These are phyloP conservation scores for Neurospora africana DNA, from an alignment of 495 filamentous ascomycete species.

Conservation along the genomic window DNA sequence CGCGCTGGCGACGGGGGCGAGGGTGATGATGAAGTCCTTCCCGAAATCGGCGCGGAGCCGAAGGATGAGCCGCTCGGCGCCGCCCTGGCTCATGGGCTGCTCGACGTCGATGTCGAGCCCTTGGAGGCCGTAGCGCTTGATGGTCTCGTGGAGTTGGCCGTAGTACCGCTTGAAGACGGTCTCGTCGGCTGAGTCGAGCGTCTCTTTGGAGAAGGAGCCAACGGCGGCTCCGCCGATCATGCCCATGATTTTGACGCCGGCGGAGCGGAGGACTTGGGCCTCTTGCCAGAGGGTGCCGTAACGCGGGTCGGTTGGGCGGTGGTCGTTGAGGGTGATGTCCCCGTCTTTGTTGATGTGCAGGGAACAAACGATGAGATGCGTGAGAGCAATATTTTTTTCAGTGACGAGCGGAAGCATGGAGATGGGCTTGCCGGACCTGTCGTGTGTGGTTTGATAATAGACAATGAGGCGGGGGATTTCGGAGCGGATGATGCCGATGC, in stretches of 20 bases:
- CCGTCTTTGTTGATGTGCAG: conserved; percentile 57
- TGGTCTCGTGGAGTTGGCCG: conserved; percentile 46
- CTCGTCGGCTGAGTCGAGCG: conserved; percentile 46
- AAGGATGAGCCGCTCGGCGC: conserved; percentile 62
- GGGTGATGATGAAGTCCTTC: conserved; percentile 57
- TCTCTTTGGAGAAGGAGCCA: conserved; percentile 45
- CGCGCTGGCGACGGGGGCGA: conserved; percentile 70
- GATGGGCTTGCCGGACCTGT: conserved; percentile 45
- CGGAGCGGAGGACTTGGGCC: conserved; percentile 42
- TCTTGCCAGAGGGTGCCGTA: conserved; percentile 60
- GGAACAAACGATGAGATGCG: conserved; percentile 67
- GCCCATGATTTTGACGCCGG: conserved; percentile 61
- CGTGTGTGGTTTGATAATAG: conserved; percentile 65
- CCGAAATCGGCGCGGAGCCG: conserved; percentile 64
- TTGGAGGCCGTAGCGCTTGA: conserved; percentile 48
- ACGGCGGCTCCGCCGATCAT: conserved; percentile 76
- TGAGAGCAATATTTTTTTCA: conserved; percentile 39
- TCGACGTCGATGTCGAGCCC: conserved; percentile 82
- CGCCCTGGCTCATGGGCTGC: conserved; percentile 58
- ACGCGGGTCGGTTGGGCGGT: conserved; percentile 42
- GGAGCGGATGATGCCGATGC: neutral
- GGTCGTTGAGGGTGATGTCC: conserved; percentile 64
- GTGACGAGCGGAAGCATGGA: conserved; percentile 64
- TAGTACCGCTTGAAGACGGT: conserved; percentile 58
- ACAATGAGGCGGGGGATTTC: conserved; percentile 38